These are phyloP conservation scores for Cardiospermum halicacabum DNA, from an alignment of 345 rosid species.

Conservation along the genomic window DNA sequence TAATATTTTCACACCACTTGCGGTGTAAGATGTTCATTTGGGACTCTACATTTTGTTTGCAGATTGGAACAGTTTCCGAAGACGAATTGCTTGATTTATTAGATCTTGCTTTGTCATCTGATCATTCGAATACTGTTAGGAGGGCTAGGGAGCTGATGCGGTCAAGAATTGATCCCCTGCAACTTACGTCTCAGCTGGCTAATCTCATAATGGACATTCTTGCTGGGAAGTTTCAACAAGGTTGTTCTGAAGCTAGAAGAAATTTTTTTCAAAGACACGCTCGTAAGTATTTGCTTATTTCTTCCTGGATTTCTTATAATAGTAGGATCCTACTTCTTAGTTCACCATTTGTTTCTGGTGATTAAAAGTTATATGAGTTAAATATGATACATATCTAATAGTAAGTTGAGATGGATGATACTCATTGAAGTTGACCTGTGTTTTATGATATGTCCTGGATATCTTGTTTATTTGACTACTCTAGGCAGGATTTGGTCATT, in stretches of 20 bases:
- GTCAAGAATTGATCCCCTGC: conserved; percentile 93
- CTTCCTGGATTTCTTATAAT: not conserved
- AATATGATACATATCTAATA: not conserved
- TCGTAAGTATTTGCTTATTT: conserved; percentile 24
- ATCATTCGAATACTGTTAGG: conserved; percentile 87
- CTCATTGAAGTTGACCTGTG: not conserved
- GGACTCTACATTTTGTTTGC: conserved; percentile 17
- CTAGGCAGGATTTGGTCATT: too few species aligned
- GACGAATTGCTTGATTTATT: conserved; percentile 91
- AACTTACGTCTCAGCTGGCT: conserved; percentile 86
- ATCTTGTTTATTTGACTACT: too few species aligned
- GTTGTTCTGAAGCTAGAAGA: conserved; percentile 51
- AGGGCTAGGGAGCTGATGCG: conserved; percentile 92
- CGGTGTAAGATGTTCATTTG: conserved; percentile 1
- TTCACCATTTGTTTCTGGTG: not conserved
- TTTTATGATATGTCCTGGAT: too few species aligned
- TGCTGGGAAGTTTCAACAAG: conserved; percentile 62
- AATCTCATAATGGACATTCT: conserved; percentile 89
- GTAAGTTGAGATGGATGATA: not conserved
- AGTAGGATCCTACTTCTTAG: not conserved
- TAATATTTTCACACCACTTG: not conserved
- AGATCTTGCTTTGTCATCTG: conserved; percentile 86
- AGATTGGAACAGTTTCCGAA: conserved; percentile 93
- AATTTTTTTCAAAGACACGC: conserved; percentile 52
- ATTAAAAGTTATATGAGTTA: not conserved